Evolutionary conservation across 805 yeast species (phyloP), one percentile per base, ranked within the genome.

Genomic region (Yarrowia sp.): DNA sequence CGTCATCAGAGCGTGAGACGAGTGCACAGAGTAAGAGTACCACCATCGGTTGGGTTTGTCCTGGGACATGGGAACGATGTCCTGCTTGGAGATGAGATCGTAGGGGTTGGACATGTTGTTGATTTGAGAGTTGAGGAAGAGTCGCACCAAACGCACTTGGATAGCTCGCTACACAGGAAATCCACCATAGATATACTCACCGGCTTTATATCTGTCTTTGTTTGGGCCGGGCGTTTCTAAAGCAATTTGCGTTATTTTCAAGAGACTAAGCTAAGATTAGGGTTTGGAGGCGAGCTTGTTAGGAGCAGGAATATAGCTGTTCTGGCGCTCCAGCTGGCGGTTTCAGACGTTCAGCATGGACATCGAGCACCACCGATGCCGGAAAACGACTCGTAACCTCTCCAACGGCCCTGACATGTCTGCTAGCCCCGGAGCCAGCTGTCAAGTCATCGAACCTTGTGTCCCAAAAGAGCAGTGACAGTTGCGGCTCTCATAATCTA

Each of bases 241-340:
- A 47, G 55, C 55, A 47, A 47, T 31, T 47, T 47, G 55, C 55
- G 55, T 47, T 47, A 47, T 47, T 47, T 47, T 47, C 55, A n/a
- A 21, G 16, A 29, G 13, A 27, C 36, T 47, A 47, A 21, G 38
- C 38, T 47, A 47, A 31, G 27, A n/a, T 47, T 47, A 14, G 55
- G 22, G 55, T 47, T 47, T 25, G 27, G 6, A 25, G 27, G 9
- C 9, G 2, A 7, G 27, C 27, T 2, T 25, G 27, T 1, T 25
- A 9, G 27, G 27, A 24, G n/a, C n/a, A n/a, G 27, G 27, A 24
- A 24, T 24, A 24, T 24, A n/a, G n/a, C n/a, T n/a, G n/a, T n/a
- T n/a, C n/a, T n/a, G n/a, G n/a, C n/a, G n/a, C n/a, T n/a, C n/a
- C n/a, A 24, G 27, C 29, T 27, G 9, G 3, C 29, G 6, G 6